phyloP scores from a whole-genome alignment of 192 early-diverging fungal species.

The Podila horticola region DNA sequence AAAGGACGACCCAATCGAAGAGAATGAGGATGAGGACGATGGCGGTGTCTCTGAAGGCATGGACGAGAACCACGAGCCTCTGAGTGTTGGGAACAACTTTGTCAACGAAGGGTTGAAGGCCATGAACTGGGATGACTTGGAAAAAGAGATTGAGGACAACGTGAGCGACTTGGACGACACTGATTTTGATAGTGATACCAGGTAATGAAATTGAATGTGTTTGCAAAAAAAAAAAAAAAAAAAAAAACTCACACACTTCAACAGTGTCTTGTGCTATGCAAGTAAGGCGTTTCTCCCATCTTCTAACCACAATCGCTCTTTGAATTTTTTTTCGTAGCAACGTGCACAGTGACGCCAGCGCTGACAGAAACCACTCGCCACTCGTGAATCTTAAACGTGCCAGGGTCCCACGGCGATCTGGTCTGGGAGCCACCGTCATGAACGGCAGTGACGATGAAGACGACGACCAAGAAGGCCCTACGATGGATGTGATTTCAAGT shows the following conservation, averaged over 20 bases:
- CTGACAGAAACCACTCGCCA: conserved; percentile 26
- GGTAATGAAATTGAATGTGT: conserved; percentile 38
- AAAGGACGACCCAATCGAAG: conserved; percentile 59
- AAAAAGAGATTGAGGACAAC: conserved; percentile 64
- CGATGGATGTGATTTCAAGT: background rate
- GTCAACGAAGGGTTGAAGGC: conserved; percentile 33
- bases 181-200: conserved; percentile 59
- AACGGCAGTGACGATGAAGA: conserved; percentile 27
- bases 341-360: conserved; percentile 41
- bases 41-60: conserved; percentile 58
- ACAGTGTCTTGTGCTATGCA: background rate
- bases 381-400: conserved; percentile 33
- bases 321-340: background rate
- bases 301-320: no score
- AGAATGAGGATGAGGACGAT: conserved; percentile 56
- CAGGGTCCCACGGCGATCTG: conserved; percentile 26
- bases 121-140: conserved; percentile 58
- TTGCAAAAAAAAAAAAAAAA: no score
- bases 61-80: conserved; percentile 31
- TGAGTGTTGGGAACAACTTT: background rate
- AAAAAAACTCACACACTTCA: no score
- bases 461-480: conserved; percentile 12
- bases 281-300: no score
- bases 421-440: conserved; percentile 20
- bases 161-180: conserved; percentile 67